Conservation (phyloP, 192 early-diverging fungal species). For the Rhizophagus clarus region DNA sequence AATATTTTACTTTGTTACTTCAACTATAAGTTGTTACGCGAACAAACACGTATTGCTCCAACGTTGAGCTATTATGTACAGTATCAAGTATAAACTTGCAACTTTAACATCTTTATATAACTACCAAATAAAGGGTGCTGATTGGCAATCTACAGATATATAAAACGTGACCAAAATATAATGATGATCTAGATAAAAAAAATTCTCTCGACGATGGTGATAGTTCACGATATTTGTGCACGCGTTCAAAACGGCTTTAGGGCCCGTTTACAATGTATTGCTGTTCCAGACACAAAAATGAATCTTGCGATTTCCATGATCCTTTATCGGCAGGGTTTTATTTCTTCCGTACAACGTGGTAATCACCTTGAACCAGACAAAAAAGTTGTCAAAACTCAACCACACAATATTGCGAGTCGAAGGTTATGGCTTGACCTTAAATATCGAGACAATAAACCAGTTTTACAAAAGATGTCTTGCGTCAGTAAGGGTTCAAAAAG, state of each 20-base stretch:
- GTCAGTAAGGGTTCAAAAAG: conserved; percentile 88
- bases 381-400: conserved; percentile 71
- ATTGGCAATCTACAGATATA: too few relatives aligned
- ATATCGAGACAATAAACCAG: conserved; percentile 84
- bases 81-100: too few relatives aligned
- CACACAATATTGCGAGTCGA: conserved; percentile 80
- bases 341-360: conserved; percentile 77
- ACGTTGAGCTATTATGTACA: neutral
- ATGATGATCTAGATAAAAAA: neutral
- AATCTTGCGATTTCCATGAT: conserved; percentile 84
- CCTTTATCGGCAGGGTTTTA: conserved; percentile 91
- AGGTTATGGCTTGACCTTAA: conserved; percentile 94
- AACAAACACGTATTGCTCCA: neutral
- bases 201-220: neutral
- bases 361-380: conserved; percentile 77
- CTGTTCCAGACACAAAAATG: conserved; percentile 86
- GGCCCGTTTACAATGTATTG: conserved; percentile 76
- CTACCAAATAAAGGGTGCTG: too few relatives aligned
- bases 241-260: conserved; percentile 91
- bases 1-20: neutral
- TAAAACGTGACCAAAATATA: neutral
- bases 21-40: neutral
- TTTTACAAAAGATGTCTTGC: conserved; percentile 72
- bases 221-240: conserved; percentile 75
- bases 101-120: too few relatives aligned